Evolutionary conservation across 805 yeast genomes (phyloP).

Genomic region (Yueomyces sinensis): DNA sequence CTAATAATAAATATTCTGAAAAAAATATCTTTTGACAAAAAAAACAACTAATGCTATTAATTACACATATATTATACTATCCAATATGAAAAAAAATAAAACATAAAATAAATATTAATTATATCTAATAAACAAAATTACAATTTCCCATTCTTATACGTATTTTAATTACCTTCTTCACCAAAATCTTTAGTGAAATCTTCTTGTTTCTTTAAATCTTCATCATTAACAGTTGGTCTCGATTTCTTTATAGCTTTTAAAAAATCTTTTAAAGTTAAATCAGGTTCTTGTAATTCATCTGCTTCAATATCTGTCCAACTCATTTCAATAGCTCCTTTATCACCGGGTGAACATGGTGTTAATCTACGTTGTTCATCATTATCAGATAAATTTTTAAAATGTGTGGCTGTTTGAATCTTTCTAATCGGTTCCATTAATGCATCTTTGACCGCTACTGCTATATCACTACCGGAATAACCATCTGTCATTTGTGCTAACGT

Average conservation of each 20-base stretch:
- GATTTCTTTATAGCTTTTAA: conserved; percentile 82
- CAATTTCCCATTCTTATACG: no score
- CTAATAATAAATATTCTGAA: no score
- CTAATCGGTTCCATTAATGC: conserved; percentile 97
- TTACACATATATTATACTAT: no score
- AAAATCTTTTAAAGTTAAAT: conserved; percentile 79
- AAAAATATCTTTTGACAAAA: no score
- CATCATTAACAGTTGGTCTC: conserved; percentile 86
- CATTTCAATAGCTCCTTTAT: conserved; percentile 69
- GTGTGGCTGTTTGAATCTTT: conserved; percentile 91
- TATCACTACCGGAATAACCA: conserved; percentile 96
- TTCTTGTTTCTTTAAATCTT: conserved; percentile 69
- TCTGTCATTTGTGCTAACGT: conserved; percentile 85
- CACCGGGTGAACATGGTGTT: conserved; percentile 98
- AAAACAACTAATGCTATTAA: no score
- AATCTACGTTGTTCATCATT: conserved; percentile 31
- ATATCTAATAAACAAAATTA: no score
- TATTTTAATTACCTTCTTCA: conserved; percentile 75
- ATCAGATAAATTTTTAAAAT: conserved; percentile 53
- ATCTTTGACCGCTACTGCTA: conserved; percentile 92
- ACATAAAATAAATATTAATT: no score
- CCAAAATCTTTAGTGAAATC: conserved; percentile 93
- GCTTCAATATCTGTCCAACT: conserved; percentile 87
- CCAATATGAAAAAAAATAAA: no score
- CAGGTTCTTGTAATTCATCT: conserved; percentile 84